Conservation (phyloP, 768 basidiomycete species). For the Mycena epipterygia region DNA sequence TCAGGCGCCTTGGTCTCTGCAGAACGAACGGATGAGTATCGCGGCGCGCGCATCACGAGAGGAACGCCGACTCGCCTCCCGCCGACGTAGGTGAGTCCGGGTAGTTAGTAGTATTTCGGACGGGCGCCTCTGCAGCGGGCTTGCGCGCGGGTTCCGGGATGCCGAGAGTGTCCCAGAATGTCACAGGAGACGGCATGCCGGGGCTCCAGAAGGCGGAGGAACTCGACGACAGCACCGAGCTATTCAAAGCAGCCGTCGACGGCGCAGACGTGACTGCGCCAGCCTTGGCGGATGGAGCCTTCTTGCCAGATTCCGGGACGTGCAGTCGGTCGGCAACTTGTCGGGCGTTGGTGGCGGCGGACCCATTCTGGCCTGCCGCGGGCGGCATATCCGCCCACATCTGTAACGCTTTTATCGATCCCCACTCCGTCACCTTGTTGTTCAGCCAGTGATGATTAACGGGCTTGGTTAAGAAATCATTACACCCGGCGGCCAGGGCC, state of each 20-base stretch:
- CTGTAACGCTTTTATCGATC: conserved; percentile 93
- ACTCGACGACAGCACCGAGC: conserved; percentile 25
- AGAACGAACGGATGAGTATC: neutral
- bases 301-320: conserved; percentile 53
- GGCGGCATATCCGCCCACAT: conserved; percentile 92
- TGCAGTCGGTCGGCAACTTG: conserved; percentile 63
- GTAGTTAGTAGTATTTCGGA: conserved; percentile 9
- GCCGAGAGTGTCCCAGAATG: conserved; percentile 28
- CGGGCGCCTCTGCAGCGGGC: neutral
- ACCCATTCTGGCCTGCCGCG: conserved; percentile 57
- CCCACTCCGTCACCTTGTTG: conserved; percentile 99
- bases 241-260: neutral
- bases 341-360: conserved; percentile 55
- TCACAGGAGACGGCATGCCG: conserved; percentile 30
- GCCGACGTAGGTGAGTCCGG: conserved; percentile 27
- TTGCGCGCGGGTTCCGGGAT: conserved; percentile 23
- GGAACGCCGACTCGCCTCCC: conserved; percentile 19
- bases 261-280: conserved; percentile 11
- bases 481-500: conserved; percentile 98
- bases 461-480: conserved; percentile 98
- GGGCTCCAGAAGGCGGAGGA: conserved; percentile 31
- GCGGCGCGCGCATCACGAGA: neutral
- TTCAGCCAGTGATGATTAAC: conserved; percentile 96
- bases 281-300: conserved; percentile 42
- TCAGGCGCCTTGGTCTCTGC: conserved; percentile 16